Base-by-base conservation (phyloP, 306 rosid genomes). In the Lathyrus aphaca region DNA sequence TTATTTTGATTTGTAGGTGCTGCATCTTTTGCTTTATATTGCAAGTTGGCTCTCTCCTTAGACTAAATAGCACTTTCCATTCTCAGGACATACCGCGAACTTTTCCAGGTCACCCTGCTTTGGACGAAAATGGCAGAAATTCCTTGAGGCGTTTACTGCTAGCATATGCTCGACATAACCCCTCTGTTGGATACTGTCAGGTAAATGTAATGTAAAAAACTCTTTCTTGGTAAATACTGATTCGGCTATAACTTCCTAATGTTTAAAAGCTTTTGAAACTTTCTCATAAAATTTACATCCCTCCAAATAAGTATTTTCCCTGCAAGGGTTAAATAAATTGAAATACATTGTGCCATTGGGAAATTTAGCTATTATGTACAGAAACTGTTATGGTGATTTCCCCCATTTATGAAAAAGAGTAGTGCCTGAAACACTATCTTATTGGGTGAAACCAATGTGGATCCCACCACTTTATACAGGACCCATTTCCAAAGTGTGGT, bases 101-200 rank as follows among this genome's bases (percentile, higher is more conserved):
- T 27, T 94, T 94, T 80, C 98, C 98, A 67, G 98, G 96, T 29
- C 95, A 91, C 85, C 98, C 97, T 82, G 98, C 98, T 72, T 82
- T 90, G 86, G 86, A 90, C 45, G 96, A 88, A 76, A 68, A 87
- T 77, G 98, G 97, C 35, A 85, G 97, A 71, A 72, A 84, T 80
- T 90, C 96, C 51, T 81, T 94, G 81, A 87, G 97, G 85, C 97
- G 97, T 69, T 79, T 94, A 69, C 90, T 94, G 67, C 49, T 86
- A 67, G 97, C 98, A 69, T 93, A 93, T 82, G 96, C 97, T 82
- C 87, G 87, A 13, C 96, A 90, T 83, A 93, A 93, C 75, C 98
- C 97, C 71, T 72, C 91, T 38, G 96, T 90, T 81, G 98, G 98
- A 48, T 93, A 93, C 71, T 90, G 96, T 77, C 98, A 93, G 96